A percentile compares a stretch with the other conserved stretches of the same genome.
Evolutionary conservation across 2,329 filamentous ascomycete genomes (phyloP).

Genomic region (Alternaria arborescens): DNA sequence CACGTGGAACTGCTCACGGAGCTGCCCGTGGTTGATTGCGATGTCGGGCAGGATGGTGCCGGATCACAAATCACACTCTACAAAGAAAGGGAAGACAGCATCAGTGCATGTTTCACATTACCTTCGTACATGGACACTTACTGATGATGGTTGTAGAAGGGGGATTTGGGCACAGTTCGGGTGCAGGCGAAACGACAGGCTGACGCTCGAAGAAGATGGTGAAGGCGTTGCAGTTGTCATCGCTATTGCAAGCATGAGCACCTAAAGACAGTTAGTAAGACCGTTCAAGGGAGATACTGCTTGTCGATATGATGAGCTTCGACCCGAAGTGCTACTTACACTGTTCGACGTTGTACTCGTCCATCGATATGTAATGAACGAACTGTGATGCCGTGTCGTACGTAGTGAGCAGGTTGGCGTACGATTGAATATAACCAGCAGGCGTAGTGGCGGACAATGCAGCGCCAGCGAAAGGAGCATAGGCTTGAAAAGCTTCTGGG

Average conservation of each 20-base stretch:
- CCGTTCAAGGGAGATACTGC: not conserved
- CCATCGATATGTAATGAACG: conserved; percentile 20
- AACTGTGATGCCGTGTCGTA: conserved; percentile 18
- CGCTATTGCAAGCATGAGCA: conserved; percentile 14
- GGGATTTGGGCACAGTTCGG: conserved; percentile 23
- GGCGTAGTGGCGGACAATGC: conserved; percentile 25
- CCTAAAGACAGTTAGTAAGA: conserved; percentile 1
- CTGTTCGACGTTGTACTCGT: conserved; percentile 15
- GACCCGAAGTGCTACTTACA: conserved; percentile 10
- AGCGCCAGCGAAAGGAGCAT: conserved; percentile 12
- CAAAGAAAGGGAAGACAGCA: not conserved
- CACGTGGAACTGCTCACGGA: conserved; percentile 26
- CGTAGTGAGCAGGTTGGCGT: conserved; percentile 22
- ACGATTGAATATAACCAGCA: conserved; percentile 24
- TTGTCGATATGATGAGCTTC: not conserved
- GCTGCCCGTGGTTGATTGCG: conserved; percentile 38
- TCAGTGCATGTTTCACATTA: not conserved
- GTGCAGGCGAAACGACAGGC: conserved; percentile 17
- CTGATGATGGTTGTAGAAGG: conserved; percentile 34
- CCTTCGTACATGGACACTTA: not conserved
- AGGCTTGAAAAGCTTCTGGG: conserved; percentile 21
- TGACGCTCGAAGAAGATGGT: conserved; percentile 34
- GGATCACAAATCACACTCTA: conserved; percentile 36
- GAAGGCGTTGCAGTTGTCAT: conserved; percentile 27
- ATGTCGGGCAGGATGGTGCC: conserved; percentile 27